These are phyloP conservation scores for Camelina neglecta DNA, from an alignment of 345 rosid species.

Conservation along the genomic window DNA sequence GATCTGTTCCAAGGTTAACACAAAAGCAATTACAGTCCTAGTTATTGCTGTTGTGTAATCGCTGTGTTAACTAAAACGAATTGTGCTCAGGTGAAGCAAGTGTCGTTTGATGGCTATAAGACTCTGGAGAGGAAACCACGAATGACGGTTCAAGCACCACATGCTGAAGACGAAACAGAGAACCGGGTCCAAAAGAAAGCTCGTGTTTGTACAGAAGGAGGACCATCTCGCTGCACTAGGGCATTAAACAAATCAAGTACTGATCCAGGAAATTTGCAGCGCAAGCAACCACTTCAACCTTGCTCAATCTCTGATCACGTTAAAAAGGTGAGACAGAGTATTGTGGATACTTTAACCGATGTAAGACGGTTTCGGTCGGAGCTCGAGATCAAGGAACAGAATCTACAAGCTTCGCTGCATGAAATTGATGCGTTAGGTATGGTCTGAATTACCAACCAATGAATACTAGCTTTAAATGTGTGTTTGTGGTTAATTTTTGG, in stretches of 20 bases:
- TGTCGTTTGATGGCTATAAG: constrained; percentile 4
- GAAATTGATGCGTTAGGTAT: constrained; percentile 39
- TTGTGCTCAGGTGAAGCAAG: constrained; percentile 26
- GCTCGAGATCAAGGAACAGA: constrained; percentile 25
- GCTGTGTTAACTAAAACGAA: background rate
- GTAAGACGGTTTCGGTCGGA: constrained; percentile 23
- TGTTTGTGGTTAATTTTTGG: background rate
- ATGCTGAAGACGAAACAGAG: constrained; percentile 26
- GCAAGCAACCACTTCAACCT: constrained; percentile 30
- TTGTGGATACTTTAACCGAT: constrained; percentile 22
- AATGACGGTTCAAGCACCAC: background rate
- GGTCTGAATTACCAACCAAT: constrained; percentile 1
- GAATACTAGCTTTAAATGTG: too few species aligned
- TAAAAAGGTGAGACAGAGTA: constrained; percentile 27
- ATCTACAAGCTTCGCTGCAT: constrained; percentile 23
- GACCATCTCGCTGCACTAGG: constrained; percentile 28
- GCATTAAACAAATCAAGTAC: constrained; percentile 14
- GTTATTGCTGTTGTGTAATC: background rate
- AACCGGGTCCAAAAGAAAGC: constrained; percentile 16
- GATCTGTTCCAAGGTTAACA: constrained; percentile 36
- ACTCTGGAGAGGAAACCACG: background rate
- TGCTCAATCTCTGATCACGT: constrained; percentile 39
- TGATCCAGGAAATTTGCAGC: constrained; percentile 14
- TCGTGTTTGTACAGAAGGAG: constrained; percentile 26
- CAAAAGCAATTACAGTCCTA: background rate